Evolutionary conservation across 192 early-diverging fungal genomes (phyloP), one percentile per base, ranked within the genome.

Genomic region (Backusella liffmaniae): DNA sequence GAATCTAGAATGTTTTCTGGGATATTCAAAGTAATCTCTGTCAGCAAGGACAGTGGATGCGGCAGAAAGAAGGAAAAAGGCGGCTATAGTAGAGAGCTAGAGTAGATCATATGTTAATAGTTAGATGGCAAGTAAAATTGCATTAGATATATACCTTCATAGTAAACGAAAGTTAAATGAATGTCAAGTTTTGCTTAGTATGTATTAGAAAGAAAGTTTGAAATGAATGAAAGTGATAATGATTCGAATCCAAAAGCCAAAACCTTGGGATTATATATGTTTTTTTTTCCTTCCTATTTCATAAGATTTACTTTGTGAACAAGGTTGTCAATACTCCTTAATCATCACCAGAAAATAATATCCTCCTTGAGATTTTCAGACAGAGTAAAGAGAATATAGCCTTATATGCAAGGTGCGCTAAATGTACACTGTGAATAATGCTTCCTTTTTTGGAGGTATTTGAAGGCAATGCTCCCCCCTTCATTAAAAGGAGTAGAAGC

Each of bases 211-310:
- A 62, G 56, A 13, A 12, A 12, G 8, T 62, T 12, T 62, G 7
- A 62, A 62, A 62, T 62, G 56, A 62, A 62, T 62, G 56, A 62
- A 62, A 62, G 56, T 62, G 56, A 62, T 62, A 62, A 62, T 62
- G 56, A 62, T 62, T 62, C 56, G 26, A 62, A 62, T 62, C 12
- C 56, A 62, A 62, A 26, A 12, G 46, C 3, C 56, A 62, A 62
- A 62, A 62, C 10, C 56, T 62, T 23, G 21, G 21, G 23, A 26
- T 62, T 62, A 62, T 62, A 62, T 62, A 62, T 62, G 56, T 62
- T 62, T 62, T 62, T 62, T 59, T 62, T 62, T 29, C 16, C 5
- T 49, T 49, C 46, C 46, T n/a, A 49, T 49, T 62, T 62, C 56
- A 29, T 26, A 62, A n/a, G 12, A 23, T 12, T 26, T 62, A 62